Evolutionary conservation across 352 stramenopile species (phyloP), one percentile per base, ranked within the genome.

Genomic region (Lagenidium sp.): DNA sequence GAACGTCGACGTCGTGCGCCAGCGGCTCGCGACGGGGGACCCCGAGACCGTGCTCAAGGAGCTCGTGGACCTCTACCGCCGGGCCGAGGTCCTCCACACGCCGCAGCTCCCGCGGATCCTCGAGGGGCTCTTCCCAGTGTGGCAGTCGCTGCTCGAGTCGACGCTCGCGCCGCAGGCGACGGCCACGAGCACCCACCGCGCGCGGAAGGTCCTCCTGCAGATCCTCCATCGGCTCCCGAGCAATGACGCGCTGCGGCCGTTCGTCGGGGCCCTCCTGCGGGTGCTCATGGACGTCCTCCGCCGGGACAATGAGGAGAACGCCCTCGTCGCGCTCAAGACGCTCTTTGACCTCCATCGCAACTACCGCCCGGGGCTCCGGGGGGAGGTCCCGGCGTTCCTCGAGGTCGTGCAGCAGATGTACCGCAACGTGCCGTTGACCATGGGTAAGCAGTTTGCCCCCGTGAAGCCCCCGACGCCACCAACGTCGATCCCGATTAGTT

Each of bases 331-430:
- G 44, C 65, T 98, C 34, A 85, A 94, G 49, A 97, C 97, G 49
- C 87, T 99, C 25, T 98, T 98, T 57, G 93, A 98, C 47, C 60
- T 99, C 45, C 94, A 98, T 64, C 97, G 97, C 50, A 97, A 96
- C 53, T 98, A 97, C 63, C 80, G 90, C 6, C 77, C 87, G 0
- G 71, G 65, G 6, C 67, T 97, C n/a, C 72, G 82, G 16, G 86
- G 84, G 31, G 77, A 98, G 53, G 92, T 98, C 36, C 82, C 88
- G 54, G 63, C 79, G 4, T 93, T 95, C 53, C 55, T 95, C 8
- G 79, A 93, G 35, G 67, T 95, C 38, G 82, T 94, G 10, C 75
- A 91, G 53, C 80, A 90, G 50, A 90, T 95, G 78, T 95, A 94
- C 62, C 91, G 88, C 62, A 91, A 91, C 45, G 50, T 94, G 16